phyloP scores from a whole-genome alignment of 176 grass and related monocot species.

The Zea luxurians region DNA sequence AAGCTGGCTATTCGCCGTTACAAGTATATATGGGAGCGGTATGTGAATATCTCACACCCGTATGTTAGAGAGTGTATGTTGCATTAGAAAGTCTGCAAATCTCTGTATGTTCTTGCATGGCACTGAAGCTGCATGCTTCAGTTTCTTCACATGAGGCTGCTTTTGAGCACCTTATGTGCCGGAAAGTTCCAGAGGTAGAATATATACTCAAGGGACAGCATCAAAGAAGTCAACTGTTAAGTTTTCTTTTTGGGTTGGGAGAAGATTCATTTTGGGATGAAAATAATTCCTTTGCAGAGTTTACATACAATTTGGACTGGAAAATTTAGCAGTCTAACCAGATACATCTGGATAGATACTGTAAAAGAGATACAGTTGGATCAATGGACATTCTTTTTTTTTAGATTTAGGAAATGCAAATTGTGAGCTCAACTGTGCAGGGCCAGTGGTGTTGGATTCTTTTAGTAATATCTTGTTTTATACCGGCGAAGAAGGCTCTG shows the following conservation, averaged over 20 bases:
- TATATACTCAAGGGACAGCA: constrained; percentile 46
- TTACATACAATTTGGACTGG: constrained; percentile 56
- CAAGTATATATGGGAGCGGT: constrained; percentile 81
- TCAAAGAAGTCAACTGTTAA: constrained; percentile 57
- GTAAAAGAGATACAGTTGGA: constrained; percentile 60
- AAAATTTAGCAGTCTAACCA: constrained; percentile 60
- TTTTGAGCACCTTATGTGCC: constrained; percentile 53
- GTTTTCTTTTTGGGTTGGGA: constrained; percentile 58
- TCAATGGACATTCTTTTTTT: constrained; percentile 36
- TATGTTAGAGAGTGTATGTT: constrained; percentile 68
- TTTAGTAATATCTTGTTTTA: constrained; percentile 48
- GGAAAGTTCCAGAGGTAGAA: constrained; percentile 56
- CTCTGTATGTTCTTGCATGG: constrained; percentile 44
- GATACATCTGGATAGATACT: constrained; percentile 59
- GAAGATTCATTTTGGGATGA: constrained; percentile 69
- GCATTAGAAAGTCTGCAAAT: constrained; percentile 51
- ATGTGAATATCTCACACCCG: constrained; percentile 68
- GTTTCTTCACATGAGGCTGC: constrained; percentile 48
- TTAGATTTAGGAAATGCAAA: constrained; percentile 46
- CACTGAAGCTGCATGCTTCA: constrained; percentile 33
- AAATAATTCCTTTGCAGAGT: constrained; percentile 64
- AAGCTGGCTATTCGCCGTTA: constrained; percentile 89
- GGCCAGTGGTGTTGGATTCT: constrained; percentile 45
- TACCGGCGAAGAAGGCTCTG: constrained; percentile 31
- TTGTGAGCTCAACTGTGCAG: constrained; percentile 44